A percentile compares a stretch with the other conserved stretches of the same genome.
Conservation (phyloP, 805 yeast genomes). For the Candida patagonica region DNA sequence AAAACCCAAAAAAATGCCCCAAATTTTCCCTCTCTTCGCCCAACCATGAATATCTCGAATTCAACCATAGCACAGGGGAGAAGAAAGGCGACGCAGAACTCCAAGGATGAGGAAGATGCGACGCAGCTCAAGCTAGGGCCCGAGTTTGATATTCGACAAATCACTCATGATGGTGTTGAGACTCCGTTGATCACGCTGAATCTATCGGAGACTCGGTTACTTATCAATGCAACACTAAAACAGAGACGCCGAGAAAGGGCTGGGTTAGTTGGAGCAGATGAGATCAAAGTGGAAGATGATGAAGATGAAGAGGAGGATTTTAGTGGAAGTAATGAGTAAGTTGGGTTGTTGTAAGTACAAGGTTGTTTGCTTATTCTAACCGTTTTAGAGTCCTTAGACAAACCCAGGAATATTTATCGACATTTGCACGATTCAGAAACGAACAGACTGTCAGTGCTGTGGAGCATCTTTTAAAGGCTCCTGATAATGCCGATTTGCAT, state of each 20-base stretch:
- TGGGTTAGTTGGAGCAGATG: conserved; percentile 23
- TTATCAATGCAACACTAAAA: conserved; percentile 81
- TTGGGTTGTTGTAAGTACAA: background rate
- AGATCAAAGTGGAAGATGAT: conserved; percentile 20
- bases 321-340: conserved; percentile 28
- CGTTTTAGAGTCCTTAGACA: conserved; percentile 66
- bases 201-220: conserved; percentile 78
- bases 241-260: conserved; percentile 50
- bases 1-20: too few species aligned
- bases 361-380: background rate
- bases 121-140: conserved; percentile 81
- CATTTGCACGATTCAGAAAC: conserved; percentile 84
- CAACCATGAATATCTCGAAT: conserved; percentile 72
- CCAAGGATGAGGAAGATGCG: conserved; percentile 89
- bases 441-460: conserved; percentile 90
- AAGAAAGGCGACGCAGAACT: conserved; percentile 51
- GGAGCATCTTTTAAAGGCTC: conserved; percentile 67
- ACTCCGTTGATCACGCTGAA: conserved; percentile 77
- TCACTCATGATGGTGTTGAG: conserved; percentile 70
- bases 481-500: conserved; percentile 70
- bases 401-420: conserved; percentile 76
- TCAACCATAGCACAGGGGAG: conserved; percentile 81
- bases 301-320: conserved; percentile 31
- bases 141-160: conserved; percentile 76
- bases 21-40: background rate